Conservation (phyloP, 129 eudicot genomes). For the Heracleum sosnowskyi region DNA sequence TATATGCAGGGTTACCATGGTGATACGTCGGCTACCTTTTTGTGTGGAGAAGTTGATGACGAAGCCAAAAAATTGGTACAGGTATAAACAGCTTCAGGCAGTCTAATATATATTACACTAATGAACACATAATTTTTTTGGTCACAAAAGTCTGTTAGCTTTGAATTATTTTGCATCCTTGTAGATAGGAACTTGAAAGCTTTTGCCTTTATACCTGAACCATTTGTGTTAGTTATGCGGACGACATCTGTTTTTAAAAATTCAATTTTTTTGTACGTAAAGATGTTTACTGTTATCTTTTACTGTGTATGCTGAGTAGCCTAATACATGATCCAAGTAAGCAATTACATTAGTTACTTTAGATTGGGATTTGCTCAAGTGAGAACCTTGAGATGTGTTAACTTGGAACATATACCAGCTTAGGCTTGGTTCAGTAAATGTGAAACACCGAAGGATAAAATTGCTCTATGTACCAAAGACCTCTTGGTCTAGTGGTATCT, state of each 20-base stretch:
- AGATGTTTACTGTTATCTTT: background rate
- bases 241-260: no score
- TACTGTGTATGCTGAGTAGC: background rate
- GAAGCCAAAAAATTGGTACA: conserved; percentile 74
- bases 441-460: background rate
- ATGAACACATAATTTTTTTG: background rate
- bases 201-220: background rate
- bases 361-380: background rate
- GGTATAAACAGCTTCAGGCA: conserved; percentile 25
- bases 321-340: background rate
- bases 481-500: no score
- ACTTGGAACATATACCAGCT: background rate
- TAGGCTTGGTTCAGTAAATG: background rate
- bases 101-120: background rate
- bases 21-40: conserved; percentile 86
- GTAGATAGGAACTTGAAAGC: background rate
- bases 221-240: background rate
- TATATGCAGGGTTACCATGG: conserved; percentile 87
- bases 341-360: background rate
- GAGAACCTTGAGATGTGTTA: background rate
- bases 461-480: background rate
- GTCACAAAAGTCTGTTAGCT: background rate
- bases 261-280: no score
- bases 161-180: background rate
- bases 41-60: conserved; percentile 77